Base-by-base conservation (phyloP, 192 early-diverging fungal genomes). In the Physocladia obscura region DNA sequence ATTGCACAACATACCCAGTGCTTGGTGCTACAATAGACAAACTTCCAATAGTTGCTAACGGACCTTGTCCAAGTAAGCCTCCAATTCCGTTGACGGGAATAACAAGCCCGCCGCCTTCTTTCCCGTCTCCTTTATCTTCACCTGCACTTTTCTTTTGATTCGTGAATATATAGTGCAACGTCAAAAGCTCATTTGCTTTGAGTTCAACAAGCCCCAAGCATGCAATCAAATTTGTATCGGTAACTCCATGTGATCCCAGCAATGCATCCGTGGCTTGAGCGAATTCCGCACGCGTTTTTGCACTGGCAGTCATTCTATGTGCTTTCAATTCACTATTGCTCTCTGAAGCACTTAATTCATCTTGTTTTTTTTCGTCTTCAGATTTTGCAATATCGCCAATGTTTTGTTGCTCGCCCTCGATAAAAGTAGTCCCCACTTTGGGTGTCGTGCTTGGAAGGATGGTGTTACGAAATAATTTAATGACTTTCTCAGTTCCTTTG, bases 111-210 rank as follows among this genome's bases (percentile, higher is more conserved):
- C 49, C 32, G 34, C 35, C 37, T 17, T 79, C 69, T 24, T 69
- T 76, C 17, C 62, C 69, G 22, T 54, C 75, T 32, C 58, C 70
- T 29, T 69, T 68, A 27, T 55, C 70, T 15, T 60, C 71, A 30
- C 76, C 74, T 24, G 76, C 49, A 55, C 57, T 72, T 62, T 84
- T 84, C 58, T 76, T 80, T 29, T 81, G 83, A 4, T 72, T 58
- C 32, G 81, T 84, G 44, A 84, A 67, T 2, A 82, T 36, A 71
- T 77, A 81, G 63, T 84, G 67, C n/a, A 84, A 48, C 4, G 80
- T 84, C 27, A 84, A 65, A 1, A 84, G 70, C 52, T 84, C 83
- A 69, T 84, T 84, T 6, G 80, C 69, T 59, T 84, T 84, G 36
- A 80, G 80, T 62, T 84, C 83, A 38, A 84, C 65, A 11, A 80